Percentiles rank a stretch among this genome's conserved stretches.
Conservation (phyloP, 164 flowering plant genomes). For the Vitis rotundifolia region DNA sequence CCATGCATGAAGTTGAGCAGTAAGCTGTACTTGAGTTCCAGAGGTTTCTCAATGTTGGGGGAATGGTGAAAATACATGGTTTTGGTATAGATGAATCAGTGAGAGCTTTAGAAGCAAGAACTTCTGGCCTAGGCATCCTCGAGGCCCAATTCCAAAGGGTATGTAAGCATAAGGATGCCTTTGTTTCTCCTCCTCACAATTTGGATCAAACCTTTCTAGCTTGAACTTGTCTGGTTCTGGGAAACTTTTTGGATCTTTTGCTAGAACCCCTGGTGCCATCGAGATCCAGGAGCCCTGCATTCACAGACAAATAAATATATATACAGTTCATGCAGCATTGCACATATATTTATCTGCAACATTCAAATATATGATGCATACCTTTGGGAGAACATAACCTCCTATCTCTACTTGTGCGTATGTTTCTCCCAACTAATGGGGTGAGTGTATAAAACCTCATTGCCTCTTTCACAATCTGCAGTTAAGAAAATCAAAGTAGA, state of each 20-base stretch:
- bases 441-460: slow-evolving; percentile 87
- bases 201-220: slow-evolving; percentile 89
- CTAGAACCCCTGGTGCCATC: slow-evolving; percentile 86
- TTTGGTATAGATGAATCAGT: slow-evolving; percentile 68
- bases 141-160: slow-evolving; percentile 92
- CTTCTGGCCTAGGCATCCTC: slow-evolving; percentile 83
- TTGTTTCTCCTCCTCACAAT: slow-evolving; percentile 66
- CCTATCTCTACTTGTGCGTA: slow-evolving; percentile 74
- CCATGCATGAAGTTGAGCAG: slow-evolving; percentile 89
- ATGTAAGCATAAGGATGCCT: slow-evolving; percentile 94
- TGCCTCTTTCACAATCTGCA: slow-evolving; percentile 88
- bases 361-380: slow-evolving; percentile 14
- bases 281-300: slow-evolving; percentile 95
- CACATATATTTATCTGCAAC: no score
- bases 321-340: no score
- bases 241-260: slow-evolving; percentile 86
- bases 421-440: slow-evolving; percentile 89
- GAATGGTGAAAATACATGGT: slow-evolving; percentile 66
- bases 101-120: slow-evolving; percentile 85
- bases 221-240: slow-evolving; percentile 86
- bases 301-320: neutral
- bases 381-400: slow-evolving; percentile 94
- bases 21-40: slow-evolving; percentile 72
- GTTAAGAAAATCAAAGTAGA: neutral
- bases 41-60: slow-evolving; percentile 79